A percentile compares a stretch with the other conserved stretches of the same genome.
phyloP scores from a whole-genome alignment of 1,284 basidiomycete genomes.

The Sutorius eximius region DNA sequence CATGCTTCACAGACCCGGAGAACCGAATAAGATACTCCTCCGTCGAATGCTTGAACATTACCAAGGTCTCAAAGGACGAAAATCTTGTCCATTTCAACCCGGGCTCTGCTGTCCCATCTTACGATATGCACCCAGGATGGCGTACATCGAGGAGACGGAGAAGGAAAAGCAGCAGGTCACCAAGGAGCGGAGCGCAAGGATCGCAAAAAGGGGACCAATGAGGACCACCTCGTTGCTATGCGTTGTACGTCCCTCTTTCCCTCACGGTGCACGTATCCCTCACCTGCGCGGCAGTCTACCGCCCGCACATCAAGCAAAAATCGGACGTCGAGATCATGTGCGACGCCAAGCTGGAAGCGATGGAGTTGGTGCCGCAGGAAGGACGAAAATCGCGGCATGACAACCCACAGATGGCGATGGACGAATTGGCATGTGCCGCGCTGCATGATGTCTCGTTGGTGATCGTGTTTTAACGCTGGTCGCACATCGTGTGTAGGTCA shows the following conservation, averaged over 20 bases:
- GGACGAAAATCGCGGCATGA: conserved; percentile 54
- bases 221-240: conserved; percentile 42
- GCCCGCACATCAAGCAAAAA: conserved; percentile 73
- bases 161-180: too few species aligned
- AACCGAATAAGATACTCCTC: conserved; percentile 96
- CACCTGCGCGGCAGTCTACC: conserved; percentile 61
- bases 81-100: conserved; percentile 96
- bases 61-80: conserved; percentile 97
- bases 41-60: conserved; percentile 96
- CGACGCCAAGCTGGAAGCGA: conserved; percentile 81
- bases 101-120: not conserved
- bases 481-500: conserved; percentile 49
- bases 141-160: conserved; percentile 84
- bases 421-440: conserved; percentile 66
- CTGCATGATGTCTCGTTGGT: too few species aligned
- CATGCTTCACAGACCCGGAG: conserved; percentile 93
- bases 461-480: too few species aligned
- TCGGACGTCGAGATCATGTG: conserved; percentile 85
- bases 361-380: conserved; percentile 67
- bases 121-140: conserved; percentile 75
- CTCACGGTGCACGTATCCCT: too few species aligned
- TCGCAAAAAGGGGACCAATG: too few species aligned
- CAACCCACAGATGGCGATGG: conserved; percentile 81
- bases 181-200: too few species aligned
- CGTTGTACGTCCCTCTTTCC: conserved; percentile 63